Evolutionary conservation across 352 stramenopile species (phyloP).

Genomic region (Phytophthora cactorum): DNA sequence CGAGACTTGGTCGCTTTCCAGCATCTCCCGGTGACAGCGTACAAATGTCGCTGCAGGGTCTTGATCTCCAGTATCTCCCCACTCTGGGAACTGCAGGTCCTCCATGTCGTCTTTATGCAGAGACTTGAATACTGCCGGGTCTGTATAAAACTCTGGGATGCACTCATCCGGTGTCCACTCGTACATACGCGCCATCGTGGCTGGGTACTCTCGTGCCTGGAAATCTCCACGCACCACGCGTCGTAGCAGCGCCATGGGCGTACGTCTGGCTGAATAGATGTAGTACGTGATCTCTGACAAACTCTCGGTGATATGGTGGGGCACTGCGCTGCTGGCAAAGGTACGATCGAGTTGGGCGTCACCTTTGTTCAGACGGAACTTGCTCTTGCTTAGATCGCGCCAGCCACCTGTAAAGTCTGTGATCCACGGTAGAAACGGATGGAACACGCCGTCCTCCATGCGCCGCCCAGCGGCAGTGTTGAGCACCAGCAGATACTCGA

Average conservation of each 20-base stretch:
- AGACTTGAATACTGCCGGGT: slow-evolving; percentile 87
- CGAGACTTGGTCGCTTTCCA: slow-evolving; percentile 93
- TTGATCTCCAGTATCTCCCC: slow-evolving; percentile 50
- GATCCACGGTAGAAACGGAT: slow-evolving; percentile 97
- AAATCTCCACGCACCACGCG: slow-evolving; percentile 93
- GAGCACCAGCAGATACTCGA: slow-evolving; percentile 94
- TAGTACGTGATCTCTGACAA: slow-evolving; percentile 96
- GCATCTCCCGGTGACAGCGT: slow-evolving; percentile 87
- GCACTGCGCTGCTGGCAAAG: slow-evolving; percentile 84
- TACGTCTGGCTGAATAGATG: slow-evolving; percentile 95
- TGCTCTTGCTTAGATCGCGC: slow-evolving; percentile 92
- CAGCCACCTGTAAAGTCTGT: slow-evolving; percentile 91
- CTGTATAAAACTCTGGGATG: slow-evolving; percentile 95
- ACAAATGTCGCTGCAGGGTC: slow-evolving; percentile 77
- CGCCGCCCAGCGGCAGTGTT: slow-evolving; percentile 91
- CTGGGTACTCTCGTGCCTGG: slow-evolving; percentile 94
- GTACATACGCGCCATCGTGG: slow-evolving; percentile 90
- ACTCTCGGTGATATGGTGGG: slow-evolving; percentile 95
- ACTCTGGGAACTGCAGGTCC: slow-evolving; percentile 75
- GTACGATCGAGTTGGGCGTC: slow-evolving; percentile 92
- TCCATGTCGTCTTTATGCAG: slow-evolving; percentile 78
- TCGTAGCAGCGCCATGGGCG: slow-evolving; percentile 85
- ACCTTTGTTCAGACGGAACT: slow-evolving; percentile 96
- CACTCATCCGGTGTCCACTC: slow-evolving; percentile 96
- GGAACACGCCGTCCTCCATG: slow-evolving; percentile 80